Evolutionary conservation across 225 moss, liverwort and hornwort genomes (phyloP).

Genomic region (Bryum argenteum): DNA sequence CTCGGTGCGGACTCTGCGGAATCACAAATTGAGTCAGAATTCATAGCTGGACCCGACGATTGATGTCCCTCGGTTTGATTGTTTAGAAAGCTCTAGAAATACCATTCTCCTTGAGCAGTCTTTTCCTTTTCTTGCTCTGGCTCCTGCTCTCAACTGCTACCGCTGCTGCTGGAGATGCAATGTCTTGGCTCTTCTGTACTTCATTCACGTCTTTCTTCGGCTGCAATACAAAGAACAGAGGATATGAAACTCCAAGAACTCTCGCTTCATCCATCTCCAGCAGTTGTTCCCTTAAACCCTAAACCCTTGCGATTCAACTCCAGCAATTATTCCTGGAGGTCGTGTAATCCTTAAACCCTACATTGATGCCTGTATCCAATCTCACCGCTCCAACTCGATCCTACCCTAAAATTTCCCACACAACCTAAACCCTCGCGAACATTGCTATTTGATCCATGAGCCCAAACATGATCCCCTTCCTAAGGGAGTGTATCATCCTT

Average conservation of each 20-base stretch:
- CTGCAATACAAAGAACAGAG: constrained; percentile 25
- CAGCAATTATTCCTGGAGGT: neutral
- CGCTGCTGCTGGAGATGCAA: constrained; percentile 8
- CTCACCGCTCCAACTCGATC: no score
- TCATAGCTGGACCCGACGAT: neutral
- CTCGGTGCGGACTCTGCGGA: constrained; percentile 35
- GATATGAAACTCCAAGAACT: neutral
- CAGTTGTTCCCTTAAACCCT: neutral
- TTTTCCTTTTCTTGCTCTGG: constrained; percentile 51
- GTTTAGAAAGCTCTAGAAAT: neutral
- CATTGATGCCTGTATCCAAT: no score
- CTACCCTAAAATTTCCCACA: no score
- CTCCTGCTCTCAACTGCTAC: constrained; percentile 35
- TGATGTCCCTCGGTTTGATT: neutral
- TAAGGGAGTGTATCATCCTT: neutral
- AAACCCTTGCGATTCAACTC: neutral
- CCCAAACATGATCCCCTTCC: no score
- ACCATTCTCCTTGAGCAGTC: constrained; percentile 43
- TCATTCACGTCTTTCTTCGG: constrained; percentile 32
- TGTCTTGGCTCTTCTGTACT: constrained; percentile 24
- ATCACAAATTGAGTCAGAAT: constrained; percentile 1
- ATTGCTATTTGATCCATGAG: no score
- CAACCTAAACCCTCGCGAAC: no score
- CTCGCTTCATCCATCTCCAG: neutral
- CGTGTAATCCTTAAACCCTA: neutral